phyloP scores from a whole-genome alignment of 2,329 filamentous ascomycete species.

The Aureobasidium musti region DNA sequence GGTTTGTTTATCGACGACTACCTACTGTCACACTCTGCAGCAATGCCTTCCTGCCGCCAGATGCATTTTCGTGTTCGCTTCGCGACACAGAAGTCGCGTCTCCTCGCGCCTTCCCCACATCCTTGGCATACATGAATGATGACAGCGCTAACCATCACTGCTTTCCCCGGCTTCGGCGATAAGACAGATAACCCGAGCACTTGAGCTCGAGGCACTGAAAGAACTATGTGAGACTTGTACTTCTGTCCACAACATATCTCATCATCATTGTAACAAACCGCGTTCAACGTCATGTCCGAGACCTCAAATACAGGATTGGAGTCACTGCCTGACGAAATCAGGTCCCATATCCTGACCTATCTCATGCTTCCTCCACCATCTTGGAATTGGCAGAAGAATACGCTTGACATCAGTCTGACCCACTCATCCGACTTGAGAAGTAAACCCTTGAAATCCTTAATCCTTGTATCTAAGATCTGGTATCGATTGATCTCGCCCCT shows the following conservation, averaged over 20 bases:
- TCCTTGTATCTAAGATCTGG: constrained; percentile 58
- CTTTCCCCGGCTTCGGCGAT: background rate
- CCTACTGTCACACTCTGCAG: background rate
- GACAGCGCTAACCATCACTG: background rate
- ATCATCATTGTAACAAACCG: background rate
- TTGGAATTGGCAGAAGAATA: constrained; percentile 51
- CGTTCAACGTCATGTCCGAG: background rate
- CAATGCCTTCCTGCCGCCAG: constrained; percentile 11
- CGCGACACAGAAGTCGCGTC: constrained; percentile 19
- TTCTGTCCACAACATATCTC: background rate
- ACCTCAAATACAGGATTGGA: constrained; percentile 30
- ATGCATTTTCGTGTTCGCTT: constrained; percentile 3
- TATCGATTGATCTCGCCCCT: constrained; percentile 54
- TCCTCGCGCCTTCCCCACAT: constrained; percentile 8
- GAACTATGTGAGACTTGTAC: background rate
- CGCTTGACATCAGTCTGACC: constrained; percentile 52
- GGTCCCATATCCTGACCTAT: constrained; percentile 59
- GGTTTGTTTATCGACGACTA: background rate
- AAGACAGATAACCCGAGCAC: background rate
- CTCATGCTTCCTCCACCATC: constrained; percentile 57
- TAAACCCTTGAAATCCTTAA: constrained; percentile 58
- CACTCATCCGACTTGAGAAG: constrained; percentile 36
- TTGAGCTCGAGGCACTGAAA: background rate
- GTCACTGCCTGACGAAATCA: constrained; percentile 62
- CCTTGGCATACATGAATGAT: background rate